These are phyloP conservation scores for Centrapalus pauciflorus DNA, from an alignment of 129 eudicot genomes.

Conservation along the genomic window DNA sequence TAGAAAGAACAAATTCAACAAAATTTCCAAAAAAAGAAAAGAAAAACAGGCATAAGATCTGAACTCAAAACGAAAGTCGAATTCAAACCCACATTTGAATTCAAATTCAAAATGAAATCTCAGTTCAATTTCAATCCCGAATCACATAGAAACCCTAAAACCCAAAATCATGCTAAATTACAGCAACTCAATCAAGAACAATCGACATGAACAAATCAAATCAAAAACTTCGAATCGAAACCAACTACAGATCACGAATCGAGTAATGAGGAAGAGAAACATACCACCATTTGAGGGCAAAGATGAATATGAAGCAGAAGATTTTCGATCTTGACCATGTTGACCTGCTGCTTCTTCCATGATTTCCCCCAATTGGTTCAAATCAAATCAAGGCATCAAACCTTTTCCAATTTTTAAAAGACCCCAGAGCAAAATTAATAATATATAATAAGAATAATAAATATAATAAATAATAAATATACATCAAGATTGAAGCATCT, in stretches of 20 bases:
- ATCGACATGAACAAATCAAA: neutral
- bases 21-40: neutral
- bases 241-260: neutral
- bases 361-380: constrained; percentile 10
- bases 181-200: neutral
- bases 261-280: neutral
- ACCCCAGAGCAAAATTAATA: neutral
- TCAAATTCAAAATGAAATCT: neutral
- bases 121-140: neutral
- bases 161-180: neutral
- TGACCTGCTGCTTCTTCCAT: constrained; percentile 39
- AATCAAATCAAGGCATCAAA: neutral
- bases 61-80: neutral
- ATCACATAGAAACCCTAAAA: neutral
- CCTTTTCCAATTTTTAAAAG: neutral
- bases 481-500: constrained; percentile 13
- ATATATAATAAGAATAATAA: no score
- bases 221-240: neutral
- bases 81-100: constrained; percentile 2
- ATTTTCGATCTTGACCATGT: constrained; percentile 29
- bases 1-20: neutral
- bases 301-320: constrained; percentile 20
- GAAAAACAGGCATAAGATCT: constrained; percentile 8
- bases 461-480: no score
- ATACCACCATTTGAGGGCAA: constrained; percentile 19